Conservation (phyloP, 805 yeast genomes). For the Gaillardinia entomophila region DNA sequence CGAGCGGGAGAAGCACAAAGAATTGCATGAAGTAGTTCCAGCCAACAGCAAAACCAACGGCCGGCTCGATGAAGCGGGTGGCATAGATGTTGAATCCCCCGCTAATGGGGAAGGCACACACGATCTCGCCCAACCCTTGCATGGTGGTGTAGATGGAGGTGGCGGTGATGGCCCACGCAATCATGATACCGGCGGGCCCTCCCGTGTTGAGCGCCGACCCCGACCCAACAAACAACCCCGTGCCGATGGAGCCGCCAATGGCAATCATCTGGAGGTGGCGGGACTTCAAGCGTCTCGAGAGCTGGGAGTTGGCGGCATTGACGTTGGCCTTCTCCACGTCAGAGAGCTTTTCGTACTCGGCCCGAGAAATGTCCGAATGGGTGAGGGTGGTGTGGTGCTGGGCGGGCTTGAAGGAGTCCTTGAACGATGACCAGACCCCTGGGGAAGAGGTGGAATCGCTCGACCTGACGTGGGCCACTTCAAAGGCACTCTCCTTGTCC, state of each 20-base stretch:
- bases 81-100: constrained; percentile 50
- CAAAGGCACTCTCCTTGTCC: too few species aligned
- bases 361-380: constrained; percentile 6
- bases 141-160: constrained; percentile 26
- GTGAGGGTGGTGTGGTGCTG: constrained; percentile 14
- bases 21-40: constrained; percentile 28
- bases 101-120: constrained; percentile 37
- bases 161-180: constrained; percentile 36
- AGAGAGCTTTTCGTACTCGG: constrained; percentile 14
- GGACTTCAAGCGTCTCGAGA: constrained; percentile 33
- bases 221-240: constrained; percentile 73
- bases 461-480: too few species aligned
- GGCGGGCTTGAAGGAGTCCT: constrained; percentile 33
- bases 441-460: too few species aligned
- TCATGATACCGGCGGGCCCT: constrained; percentile 58
- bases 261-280: constrained; percentile 71
- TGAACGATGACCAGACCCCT: constrained; percentile 19
- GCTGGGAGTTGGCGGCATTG: constrained; percentile 17
- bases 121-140: constrained; percentile 43
- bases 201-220: constrained; percentile 56
- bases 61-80: constrained; percentile 38
- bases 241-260: constrained; percentile 81
- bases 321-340: constrained; percentile 25
- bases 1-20: constrained; percentile 58
- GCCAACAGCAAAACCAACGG: constrained; percentile 19